phyloP scores from a whole-genome alignment of 148 eudicot species.

The Rhododendron williamsianum region DNA sequence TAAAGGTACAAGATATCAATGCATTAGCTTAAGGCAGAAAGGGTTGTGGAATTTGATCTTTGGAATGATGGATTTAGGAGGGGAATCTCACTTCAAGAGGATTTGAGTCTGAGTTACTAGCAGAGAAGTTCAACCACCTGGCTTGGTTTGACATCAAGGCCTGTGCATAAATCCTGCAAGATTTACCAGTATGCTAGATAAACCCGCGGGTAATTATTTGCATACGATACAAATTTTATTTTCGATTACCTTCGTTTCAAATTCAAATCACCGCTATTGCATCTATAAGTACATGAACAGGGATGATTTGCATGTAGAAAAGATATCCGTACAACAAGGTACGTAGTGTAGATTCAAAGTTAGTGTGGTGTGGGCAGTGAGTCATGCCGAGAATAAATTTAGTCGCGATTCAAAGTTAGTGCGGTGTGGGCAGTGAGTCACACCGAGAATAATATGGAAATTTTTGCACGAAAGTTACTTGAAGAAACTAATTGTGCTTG shows the following conservation, averaged over 20 bases:
- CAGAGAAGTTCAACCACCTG: constrained; percentile 68
- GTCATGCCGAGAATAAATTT: no score
- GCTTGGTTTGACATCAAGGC: constrained; percentile 60
- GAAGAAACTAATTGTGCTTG: not conserved
- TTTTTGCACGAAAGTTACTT: no score
- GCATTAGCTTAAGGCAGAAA: not conserved
- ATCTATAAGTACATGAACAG: not conserved
- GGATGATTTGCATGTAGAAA: no score
- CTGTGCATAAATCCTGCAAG: constrained; percentile 66
- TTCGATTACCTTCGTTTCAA: not conserved
- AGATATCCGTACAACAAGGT: no score
- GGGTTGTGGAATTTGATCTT: not conserved
- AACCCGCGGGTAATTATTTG: not conserved
- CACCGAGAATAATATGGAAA: no score
- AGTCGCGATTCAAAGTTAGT: no score
- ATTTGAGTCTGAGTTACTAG: constrained; percentile 34
- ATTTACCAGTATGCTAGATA: not conserved
- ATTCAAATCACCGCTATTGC: not conserved
- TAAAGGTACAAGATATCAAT: not conserved
- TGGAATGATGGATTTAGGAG: not conserved
- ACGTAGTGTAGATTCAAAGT: no score
- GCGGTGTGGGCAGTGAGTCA: no score
- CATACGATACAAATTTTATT: not conserved
- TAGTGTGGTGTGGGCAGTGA: no score
- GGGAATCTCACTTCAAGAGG: constrained; percentile 30